Percentiles rank a stretch among this genome's conserved stretches.
phyloP scores from a whole-genome alignment of 768 basidiomycete genomes.

The Auriscalpium vulgare region DNA sequence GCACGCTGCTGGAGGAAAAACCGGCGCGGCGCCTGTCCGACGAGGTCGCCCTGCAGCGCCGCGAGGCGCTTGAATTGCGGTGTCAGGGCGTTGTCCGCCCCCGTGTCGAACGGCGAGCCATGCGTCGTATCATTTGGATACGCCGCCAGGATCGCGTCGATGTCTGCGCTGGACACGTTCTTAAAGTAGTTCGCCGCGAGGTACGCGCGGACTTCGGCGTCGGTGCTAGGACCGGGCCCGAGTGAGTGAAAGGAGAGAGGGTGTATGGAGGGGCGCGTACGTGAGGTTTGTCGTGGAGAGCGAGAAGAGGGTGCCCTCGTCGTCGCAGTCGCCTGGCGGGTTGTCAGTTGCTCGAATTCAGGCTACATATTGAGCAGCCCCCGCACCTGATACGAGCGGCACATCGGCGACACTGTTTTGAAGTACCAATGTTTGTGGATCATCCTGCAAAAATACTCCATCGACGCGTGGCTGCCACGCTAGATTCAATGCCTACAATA shows the following conservation, averaged over 20 bases:
- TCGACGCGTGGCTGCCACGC: constrained; percentile 12
- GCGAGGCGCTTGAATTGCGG: constrained; percentile 23
- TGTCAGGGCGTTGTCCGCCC: not conserved
- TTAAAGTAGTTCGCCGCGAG: not conserved
- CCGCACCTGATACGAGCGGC: constrained; percentile 3
- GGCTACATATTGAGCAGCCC: too few species aligned
- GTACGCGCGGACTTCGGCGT: not conserved
- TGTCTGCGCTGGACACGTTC: not conserved
- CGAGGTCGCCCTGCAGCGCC: constrained; percentile 20
- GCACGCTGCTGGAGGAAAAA: constrained; percentile 18
- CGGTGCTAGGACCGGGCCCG: not conserved
- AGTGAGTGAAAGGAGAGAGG: not conserved
- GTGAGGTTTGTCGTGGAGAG: not conserved
- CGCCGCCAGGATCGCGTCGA: not conserved
- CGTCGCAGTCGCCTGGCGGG: constrained; percentile 5
- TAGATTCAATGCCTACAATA: not conserved
- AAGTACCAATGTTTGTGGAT: not conserved
- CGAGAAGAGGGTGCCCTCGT: constrained; percentile 11
- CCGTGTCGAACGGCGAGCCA: constrained; percentile 5
- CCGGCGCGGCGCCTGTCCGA: constrained; percentile 21
- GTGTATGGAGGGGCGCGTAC: not conserved
- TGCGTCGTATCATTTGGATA: not conserved
- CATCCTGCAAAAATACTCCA: constrained; percentile 9
- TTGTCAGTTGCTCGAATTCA: not conserved
- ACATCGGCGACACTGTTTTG: constrained; percentile 6